Evolutionary conservation across 805 yeast species (phyloP).

Genomic region (Ogataea pilisensis): DNA sequence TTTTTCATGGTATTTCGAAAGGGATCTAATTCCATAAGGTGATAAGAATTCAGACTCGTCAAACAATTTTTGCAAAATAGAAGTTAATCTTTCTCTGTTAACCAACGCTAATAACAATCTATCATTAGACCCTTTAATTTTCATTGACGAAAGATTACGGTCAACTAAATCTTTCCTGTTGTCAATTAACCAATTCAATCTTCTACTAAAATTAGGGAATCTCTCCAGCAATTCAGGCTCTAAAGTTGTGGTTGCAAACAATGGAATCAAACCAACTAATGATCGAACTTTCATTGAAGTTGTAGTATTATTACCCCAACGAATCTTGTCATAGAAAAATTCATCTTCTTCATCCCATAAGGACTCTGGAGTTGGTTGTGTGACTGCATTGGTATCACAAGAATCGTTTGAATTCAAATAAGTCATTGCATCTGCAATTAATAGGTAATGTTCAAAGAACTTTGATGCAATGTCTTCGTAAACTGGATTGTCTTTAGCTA

Average conservation of each 20-base stretch:
- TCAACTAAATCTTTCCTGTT: constrained; percentile 66
- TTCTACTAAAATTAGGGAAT: constrained; percentile 77
- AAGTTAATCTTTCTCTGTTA: constrained; percentile 68
- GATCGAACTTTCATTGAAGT: constrained; percentile 82
- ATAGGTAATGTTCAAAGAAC: constrained; percentile 86
- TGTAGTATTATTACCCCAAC: constrained; percentile 66
- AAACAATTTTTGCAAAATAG: constrained; percentile 74
- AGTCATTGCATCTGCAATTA: constrained; percentile 93
- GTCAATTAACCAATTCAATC: constrained; percentile 79
- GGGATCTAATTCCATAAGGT: constrained; percentile 79
- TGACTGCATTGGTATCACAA: constrained; percentile 24
- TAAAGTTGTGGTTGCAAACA: constrained; percentile 82
- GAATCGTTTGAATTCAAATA: constrained; percentile 42
- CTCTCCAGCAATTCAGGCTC: constrained; percentile 77
- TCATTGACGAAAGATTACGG: constrained; percentile 85
- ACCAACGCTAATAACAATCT: constrained; percentile 77
- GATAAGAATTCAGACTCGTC: constrained; percentile 85
- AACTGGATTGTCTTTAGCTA: constrained; percentile 78
- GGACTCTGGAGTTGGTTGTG: constrained; percentile 47
- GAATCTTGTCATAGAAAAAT: constrained; percentile 86
- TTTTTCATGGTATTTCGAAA: constrained; percentile 80
- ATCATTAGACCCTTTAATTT: constrained; percentile 73
- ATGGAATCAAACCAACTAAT: constrained; percentile 85
- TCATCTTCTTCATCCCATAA: constrained; percentile 89
- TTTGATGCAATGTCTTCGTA: constrained; percentile 93